Conservation (phyloP, 371 early-diverging fungal genomes). For the Mucor circinelloides region DNA sequence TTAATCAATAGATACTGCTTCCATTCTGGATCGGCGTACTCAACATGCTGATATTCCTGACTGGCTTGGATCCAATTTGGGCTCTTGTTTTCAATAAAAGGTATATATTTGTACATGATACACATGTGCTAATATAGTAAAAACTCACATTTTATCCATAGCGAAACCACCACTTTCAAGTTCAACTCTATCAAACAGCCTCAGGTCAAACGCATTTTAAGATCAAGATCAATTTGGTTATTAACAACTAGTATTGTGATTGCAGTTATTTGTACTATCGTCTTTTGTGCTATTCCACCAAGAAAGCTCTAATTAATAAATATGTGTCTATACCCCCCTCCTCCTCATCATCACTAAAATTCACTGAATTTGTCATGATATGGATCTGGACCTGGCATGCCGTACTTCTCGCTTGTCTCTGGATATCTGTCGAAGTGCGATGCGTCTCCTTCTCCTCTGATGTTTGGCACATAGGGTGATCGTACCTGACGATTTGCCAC, state of each 20-base stretch:
- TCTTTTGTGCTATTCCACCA: slow-evolving; percentile 49
- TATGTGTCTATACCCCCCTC: not conserved
- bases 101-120: slow-evolving; percentile 20
- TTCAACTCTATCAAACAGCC: slow-evolving; percentile 50
- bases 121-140: not conserved
- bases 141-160: slow-evolving; percentile 11
- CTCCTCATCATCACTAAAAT: slow-evolving; percentile 24
- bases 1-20: slow-evolving; percentile 25
- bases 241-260: slow-evolving; percentile 29
- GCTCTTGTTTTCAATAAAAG: slow-evolving; percentile 49
- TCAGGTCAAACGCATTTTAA: slow-evolving; percentile 42
- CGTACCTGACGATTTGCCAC: slow-evolving; percentile 53
- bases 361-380: slow-evolving; percentile 38
- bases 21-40: slow-evolving; percentile 53
- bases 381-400: slow-evolving; percentile 37
- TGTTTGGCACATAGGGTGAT: slow-evolving; percentile 88
- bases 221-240: slow-evolving; percentile 47
- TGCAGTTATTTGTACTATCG: slow-evolving; percentile 37
- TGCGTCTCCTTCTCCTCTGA: slow-evolving; percentile 83
- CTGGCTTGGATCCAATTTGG: slow-evolving; percentile 54
- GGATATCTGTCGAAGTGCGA: slow-evolving; percentile 92
- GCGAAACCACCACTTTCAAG: slow-evolving; percentile 53
- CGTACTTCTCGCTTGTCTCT: slow-evolving; percentile 69
- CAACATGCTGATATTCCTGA: slow-evolving; percentile 39
- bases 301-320: slow-evolving; percentile 45